Base-by-base conservation (phyloP, 2,329 filamentous ascomycete species). In the Alternaria viburni region DNA sequence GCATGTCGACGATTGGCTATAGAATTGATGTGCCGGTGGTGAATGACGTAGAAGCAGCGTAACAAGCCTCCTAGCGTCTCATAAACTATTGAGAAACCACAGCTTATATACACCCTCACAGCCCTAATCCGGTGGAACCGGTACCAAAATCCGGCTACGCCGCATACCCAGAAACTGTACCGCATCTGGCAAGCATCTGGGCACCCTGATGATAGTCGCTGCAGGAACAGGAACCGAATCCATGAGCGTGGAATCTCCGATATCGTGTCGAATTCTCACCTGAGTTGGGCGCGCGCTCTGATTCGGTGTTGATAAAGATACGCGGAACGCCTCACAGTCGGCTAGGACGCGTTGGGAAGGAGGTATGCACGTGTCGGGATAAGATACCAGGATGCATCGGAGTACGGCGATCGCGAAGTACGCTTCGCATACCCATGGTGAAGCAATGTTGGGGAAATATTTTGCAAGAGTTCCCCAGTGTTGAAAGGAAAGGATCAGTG, bases 1-100 rank as follows among this genome's bases (percentile, higher is more conserved):
- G 67, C 68, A 73, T 73, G 41, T 28, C 46, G 54, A 45, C 21
- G 51, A 58, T 47, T 25, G 32, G 19, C 25, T 26, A 4, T 15
- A 23, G 25, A 11, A 49, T 45, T 9, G 15, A 17, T 25, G 51
- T 12, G 10, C 19, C 41, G 26, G 13, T 9, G 11, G 5, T 23
- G 32, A 17, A 21, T 26, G 15, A 19, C n/a, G 26, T 8, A 56
- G 44, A 32, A 50, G 44, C 45, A 28, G 19, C 44, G 49, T 47
- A 17, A 32, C 44, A 60, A 50, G 32, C 44, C 13, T 54, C 51
- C 47, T 32, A 8, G 25, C 19, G 30, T 54, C 11, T 6, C 30
- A 10, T 51, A 10, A 52, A 58, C 32, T 45, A 28, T 7, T 6
- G 36, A 28, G 5, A 13, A 51, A 4, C 46, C 12, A 26, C 21